Evolutionary conservation across 805 yeast species (phyloP).

Genomic region (Saturnispora besseyi): DNA sequence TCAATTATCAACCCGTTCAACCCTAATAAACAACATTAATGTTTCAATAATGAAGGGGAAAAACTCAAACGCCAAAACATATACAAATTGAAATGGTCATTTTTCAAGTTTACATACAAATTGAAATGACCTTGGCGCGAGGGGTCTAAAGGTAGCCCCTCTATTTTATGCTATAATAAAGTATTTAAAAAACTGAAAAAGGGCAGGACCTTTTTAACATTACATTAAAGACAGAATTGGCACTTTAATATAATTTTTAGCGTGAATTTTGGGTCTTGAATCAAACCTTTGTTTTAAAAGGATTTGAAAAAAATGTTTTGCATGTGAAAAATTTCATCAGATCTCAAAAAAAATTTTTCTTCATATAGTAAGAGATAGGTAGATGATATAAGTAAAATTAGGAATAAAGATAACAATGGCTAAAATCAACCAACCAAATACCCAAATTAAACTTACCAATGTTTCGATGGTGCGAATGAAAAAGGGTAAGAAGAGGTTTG

Average conservation of each 20-base stretch:
- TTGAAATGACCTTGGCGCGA: background rate
- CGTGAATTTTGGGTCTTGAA: background rate
- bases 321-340: background rate
- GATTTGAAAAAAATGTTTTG: no score
- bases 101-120: constrained; percentile 1
- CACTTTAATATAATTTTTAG: background rate
- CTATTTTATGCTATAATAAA: background rate
- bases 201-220: background rate
- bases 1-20: no score
- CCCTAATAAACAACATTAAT: no score
- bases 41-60: no score
- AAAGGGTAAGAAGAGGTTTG: constrained; percentile 86
- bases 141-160: background rate
- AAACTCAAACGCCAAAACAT: background rate
- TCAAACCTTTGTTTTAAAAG: background rate
- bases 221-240: background rate
- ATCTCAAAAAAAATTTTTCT: background rate
- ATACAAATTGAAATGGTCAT: background rate
- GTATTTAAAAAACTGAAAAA: background rate
- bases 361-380: background rate
- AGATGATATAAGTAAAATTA: background rate
- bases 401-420: constrained; percentile 20
- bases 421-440: constrained; percentile 73
- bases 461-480: constrained; percentile 88
- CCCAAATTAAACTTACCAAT: constrained; percentile 85